Percentiles rank a stretch among this genome's conserved stretches.
Conservation (phyloP, 352 stramenopile genomes). For the Bremia lactucae region DNA sequence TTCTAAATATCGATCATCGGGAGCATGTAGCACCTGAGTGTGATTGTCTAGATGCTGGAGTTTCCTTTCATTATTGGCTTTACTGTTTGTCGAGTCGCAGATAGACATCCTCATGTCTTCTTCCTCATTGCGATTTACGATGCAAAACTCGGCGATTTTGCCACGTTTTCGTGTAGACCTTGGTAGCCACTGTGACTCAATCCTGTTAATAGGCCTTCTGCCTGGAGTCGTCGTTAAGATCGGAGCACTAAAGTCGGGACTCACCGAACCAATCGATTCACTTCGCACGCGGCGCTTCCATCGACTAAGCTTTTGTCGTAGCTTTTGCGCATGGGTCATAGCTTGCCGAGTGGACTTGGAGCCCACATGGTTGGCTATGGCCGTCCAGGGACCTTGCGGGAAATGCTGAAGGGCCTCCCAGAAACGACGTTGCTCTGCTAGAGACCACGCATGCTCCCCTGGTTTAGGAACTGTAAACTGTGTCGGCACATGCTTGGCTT, state of each 20-base stretch:
- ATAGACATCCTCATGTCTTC: constrained; percentile 15
- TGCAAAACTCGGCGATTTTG: constrained; percentile 14
- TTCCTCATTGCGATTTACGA: constrained; percentile 18
- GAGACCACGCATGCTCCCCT: constrained; percentile 38
- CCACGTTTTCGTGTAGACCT: constrained; percentile 23
- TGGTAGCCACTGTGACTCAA: constrained; percentile 13
- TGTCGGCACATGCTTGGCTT: constrained; percentile 42
- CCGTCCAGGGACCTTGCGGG: constrained; percentile 49
- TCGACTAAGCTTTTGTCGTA: constrained; percentile 51
- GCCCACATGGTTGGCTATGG: constrained; percentile 46
- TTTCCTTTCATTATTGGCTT: constrained; percentile 8
- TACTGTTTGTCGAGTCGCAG: constrained; percentile 15
- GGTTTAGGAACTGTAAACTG: constrained; percentile 49
- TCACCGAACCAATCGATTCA: constrained; percentile 13
- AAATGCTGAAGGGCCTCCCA: constrained; percentile 51
- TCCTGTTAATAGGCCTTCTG: constrained; percentile 2
- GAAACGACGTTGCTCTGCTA: constrained; percentile 35
- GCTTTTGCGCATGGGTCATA: constrained; percentile 61
- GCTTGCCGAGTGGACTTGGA: constrained; percentile 55
- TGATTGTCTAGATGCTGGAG: constrained; percentile 7
- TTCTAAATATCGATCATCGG: constrained; percentile 33
- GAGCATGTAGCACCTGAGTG: constrained; percentile 11
- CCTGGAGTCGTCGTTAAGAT: constrained; percentile 8
- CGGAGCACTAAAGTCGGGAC: constrained; percentile 17
- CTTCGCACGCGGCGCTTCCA: constrained; percentile 41